phyloP scores from a whole-genome alignment of 2,329 filamentous ascomycete genomes.

The Talaromyces sp. region DNA sequence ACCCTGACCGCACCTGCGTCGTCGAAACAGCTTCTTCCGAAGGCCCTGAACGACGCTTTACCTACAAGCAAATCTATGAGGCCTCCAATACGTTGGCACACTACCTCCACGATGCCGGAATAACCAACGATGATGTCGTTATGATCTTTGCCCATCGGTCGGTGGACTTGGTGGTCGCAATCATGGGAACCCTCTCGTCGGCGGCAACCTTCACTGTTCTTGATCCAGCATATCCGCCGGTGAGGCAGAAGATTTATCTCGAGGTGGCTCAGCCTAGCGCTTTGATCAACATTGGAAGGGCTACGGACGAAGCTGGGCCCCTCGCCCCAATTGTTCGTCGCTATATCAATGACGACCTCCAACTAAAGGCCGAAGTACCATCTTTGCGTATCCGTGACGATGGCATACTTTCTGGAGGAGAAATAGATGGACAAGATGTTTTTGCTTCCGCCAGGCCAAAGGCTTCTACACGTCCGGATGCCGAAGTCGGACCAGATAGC shows the following conservation, averaged over 20 bases:
- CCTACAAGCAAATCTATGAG: conserved; percentile 81
- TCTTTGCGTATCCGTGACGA: conserved; percentile 65
- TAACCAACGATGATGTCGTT: conserved; percentile 76
- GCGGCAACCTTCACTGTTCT: conserved; percentile 56
- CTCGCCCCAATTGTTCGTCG: conserved; percentile 54
- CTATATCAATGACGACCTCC: conserved; percentile 68
- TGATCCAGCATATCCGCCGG: conserved; percentile 76
- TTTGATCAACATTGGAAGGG: conserved; percentile 67
- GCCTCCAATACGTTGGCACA: conserved; percentile 75
- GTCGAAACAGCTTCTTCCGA: conserved; percentile 54
- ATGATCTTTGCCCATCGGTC: conserved; percentile 85
- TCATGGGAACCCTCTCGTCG: conserved; percentile 62
- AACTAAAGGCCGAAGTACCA: conserved; percentile 68
- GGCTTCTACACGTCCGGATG: conserved; percentile 51
- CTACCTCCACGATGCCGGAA: conserved; percentile 67
- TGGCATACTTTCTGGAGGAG: conserved; percentile 66
- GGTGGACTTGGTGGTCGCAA: conserved; percentile 69
- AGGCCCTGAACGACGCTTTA: conserved; percentile 62
- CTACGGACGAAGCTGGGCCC: conserved; percentile 61
- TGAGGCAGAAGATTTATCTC: conserved; percentile 74
- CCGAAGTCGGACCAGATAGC: conserved; percentile 80
- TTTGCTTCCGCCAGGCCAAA: conserved; percentile 41
- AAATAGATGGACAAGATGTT: conserved; percentile 59
- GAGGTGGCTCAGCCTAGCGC: conserved; percentile 70
- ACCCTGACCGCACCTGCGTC: conserved; percentile 65